phyloP scores from a whole-genome alignment of 1,284 basidiomycete genomes.

The Leccinum fuscescens region DNA sequence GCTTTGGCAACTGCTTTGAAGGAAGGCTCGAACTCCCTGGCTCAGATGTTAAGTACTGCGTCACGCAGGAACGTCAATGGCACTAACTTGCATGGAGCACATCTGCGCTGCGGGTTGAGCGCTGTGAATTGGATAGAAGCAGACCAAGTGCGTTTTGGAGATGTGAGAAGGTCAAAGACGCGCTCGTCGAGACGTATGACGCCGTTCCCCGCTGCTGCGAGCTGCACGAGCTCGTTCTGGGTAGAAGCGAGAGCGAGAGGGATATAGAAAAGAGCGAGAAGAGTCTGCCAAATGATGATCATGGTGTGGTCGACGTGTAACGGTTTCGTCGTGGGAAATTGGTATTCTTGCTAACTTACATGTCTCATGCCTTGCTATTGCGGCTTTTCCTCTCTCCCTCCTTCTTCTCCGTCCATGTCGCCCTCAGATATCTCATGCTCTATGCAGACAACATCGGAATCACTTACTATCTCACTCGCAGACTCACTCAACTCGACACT shows the following conservation, averaged over 20 bases:
- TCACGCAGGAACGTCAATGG: not conserved
- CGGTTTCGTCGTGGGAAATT: constrained; percentile 29
- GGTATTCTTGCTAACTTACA: constrained; percentile 13
- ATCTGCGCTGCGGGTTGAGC: constrained; percentile 72
- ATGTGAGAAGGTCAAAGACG: constrained; percentile 74
- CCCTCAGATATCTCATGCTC: constrained; percentile 82
- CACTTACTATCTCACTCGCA: constrained; percentile 89
- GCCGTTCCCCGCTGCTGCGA: constrained; percentile 72
- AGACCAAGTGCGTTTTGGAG: constrained; percentile 79
- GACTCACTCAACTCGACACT: constrained; percentile 75
- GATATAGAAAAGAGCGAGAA: constrained; percentile 47
- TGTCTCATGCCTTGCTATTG: constrained; percentile 80
- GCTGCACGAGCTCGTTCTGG: constrained; percentile 54
- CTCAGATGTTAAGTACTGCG: too few species aligned
- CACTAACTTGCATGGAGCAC: constrained; percentile 74
- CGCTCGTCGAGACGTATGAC: constrained; percentile 76
- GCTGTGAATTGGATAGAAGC: constrained; percentile 85
- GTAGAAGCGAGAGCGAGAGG: constrained; percentile 44
- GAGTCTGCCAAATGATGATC: constrained; percentile 36
- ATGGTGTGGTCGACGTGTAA: constrained; percentile 33
- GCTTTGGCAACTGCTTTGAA: constrained; percentile 78
- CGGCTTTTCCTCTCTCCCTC: constrained; percentile 87
- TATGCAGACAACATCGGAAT: constrained; percentile 95
- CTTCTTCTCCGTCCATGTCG: constrained; percentile 90
- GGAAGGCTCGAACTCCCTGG: constrained; percentile 76